These are phyloP conservation scores for Tylopilus plumbeoviolaceoides DNA, from an alignment of 768 basidiomycete species.

Conservation along the genomic window DNA sequence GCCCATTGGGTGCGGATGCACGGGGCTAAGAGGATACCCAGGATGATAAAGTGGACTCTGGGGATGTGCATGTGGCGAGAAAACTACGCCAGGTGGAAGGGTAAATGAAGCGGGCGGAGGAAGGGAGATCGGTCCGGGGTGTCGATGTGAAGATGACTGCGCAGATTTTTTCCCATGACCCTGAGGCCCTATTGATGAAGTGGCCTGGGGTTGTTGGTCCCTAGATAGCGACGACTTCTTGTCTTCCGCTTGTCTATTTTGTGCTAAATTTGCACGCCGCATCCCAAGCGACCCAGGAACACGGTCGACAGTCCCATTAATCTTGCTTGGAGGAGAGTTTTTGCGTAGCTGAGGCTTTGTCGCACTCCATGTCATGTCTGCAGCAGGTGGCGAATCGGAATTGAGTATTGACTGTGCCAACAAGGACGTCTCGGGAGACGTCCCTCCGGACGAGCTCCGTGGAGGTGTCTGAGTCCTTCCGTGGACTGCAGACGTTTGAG, in stretches of 20 bases:
- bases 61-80: constrained; percentile 33
- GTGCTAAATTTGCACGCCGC: constrained; percentile 26
- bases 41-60: constrained; percentile 40
- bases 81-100: constrained; percentile 35
- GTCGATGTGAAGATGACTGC: constrained; percentile 37
- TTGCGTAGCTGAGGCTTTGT: constrained; percentile 15
- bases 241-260: constrained; percentile 24
- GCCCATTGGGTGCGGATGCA: constrained; percentile 24
- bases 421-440: constrained; percentile 2
- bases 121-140: constrained; percentile 67
- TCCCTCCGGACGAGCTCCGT: constrained; percentile 5
- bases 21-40: constrained; percentile 29
- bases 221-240: constrained; percentile 8
- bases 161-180: constrained; percentile 12
- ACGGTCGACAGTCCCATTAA: constrained; percentile 17
- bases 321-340: constrained; percentile 8
- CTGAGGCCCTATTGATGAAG: constrained; percentile 12
- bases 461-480: constrained; percentile 1
- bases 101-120: constrained; percentile 54
- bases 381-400: constrained; percentile 1
- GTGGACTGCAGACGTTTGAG: constrained; percentile 6
- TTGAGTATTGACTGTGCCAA: constrained; percentile 17
- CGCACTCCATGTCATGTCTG: constrained; percentile 14
- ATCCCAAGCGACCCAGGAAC: constrained; percentile 27
- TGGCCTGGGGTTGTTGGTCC: constrained; percentile 16